Conservation (phyloP, 2,329 filamentous ascomycete genomes). For the Volutella citrinella region DNA sequence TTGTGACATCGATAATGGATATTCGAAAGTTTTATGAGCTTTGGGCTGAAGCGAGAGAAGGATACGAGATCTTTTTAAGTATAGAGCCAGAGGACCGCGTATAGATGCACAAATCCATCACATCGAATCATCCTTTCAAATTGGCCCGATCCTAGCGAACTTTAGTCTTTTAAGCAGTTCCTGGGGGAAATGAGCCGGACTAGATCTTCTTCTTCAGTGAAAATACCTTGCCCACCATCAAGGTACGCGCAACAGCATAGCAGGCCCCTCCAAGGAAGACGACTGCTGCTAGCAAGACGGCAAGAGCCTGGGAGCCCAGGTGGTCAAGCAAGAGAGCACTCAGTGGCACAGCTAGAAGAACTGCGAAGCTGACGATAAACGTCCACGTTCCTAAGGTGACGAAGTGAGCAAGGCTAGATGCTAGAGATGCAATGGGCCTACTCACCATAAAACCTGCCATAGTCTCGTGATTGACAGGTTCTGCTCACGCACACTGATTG, state of each 20-base stretch:
- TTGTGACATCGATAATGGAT: too few relatives aligned
- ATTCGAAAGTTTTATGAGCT: too few relatives aligned
- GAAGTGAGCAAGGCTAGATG: too few relatives aligned
- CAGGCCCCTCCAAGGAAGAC: slow-evolving; percentile 34
- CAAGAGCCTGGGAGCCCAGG: slow-evolving; percentile 40
- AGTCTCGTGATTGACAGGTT: slow-evolving; percentile 39
- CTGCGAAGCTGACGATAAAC: slow-evolving; percentile 42
- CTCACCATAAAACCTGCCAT: slow-evolving; percentile 37
- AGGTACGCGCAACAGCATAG: slow-evolving; percentile 26
- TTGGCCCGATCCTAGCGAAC: too few relatives aligned
- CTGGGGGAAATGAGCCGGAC: too few relatives aligned
- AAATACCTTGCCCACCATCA: slow-evolving; percentile 23
- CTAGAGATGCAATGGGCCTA: too few relatives aligned
- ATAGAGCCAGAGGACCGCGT: too few relatives aligned
- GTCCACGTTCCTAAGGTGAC: slow-evolving; percentile 47
- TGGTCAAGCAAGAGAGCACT: slow-evolving; percentile 43
- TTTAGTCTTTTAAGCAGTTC: too few relatives aligned
- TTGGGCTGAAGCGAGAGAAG: too few relatives aligned
- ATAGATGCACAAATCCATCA: too few relatives aligned
- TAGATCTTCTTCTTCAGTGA: slow-evolving; percentile 17
- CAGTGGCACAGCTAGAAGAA: slow-evolving; percentile 43
- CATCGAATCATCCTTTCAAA: too few relatives aligned
- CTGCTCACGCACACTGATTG: slow-evolving; percentile 38
- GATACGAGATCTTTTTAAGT: too few relatives aligned
- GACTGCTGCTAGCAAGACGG: slow-evolving; percentile 44